phyloP scores from a whole-genome alignment of 1,139 yeast species.

The Magnusiomyces magnusii region DNA sequence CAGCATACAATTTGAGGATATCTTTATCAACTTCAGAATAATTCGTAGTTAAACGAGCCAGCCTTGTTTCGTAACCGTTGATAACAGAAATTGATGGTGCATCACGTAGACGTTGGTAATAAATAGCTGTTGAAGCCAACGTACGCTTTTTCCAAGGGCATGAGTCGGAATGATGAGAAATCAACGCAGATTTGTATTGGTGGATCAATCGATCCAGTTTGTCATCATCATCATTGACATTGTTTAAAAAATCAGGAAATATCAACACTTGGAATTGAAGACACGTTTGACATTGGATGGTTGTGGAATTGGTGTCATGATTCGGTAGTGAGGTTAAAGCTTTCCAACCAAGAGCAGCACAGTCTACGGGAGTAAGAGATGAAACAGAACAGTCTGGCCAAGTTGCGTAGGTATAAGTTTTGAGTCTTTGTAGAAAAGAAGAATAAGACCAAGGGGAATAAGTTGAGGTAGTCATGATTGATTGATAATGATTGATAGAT shows the following conservation, averaged over 20 bases:
- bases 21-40: neutral
- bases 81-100: neutral
- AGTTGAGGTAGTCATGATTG: neutral
- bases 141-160: conserved; percentile 1
- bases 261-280: neutral
- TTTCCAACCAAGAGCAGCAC: neutral
- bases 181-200: neutral
- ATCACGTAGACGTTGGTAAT: neutral
- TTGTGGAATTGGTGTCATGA: neutral
- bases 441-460: conserved; percentile 2
- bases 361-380: neutral
- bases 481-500: no score
- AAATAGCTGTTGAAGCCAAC: neutral
- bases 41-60: neutral
- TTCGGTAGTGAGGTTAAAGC: neutral
- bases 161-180: neutral
- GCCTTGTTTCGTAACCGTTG: neutral
- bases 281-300: neutral
- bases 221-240: neutral
- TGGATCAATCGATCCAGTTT: neutral
- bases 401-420: neutral
- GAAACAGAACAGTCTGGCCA: neutral
- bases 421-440: neutral
- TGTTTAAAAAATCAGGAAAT: neutral
- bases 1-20: neutral